These are phyloP conservation scores for Microdochium bolleyi DNA, from an alignment of 2,329 filamentous ascomycete genomes.

Conservation along the genomic window DNA sequence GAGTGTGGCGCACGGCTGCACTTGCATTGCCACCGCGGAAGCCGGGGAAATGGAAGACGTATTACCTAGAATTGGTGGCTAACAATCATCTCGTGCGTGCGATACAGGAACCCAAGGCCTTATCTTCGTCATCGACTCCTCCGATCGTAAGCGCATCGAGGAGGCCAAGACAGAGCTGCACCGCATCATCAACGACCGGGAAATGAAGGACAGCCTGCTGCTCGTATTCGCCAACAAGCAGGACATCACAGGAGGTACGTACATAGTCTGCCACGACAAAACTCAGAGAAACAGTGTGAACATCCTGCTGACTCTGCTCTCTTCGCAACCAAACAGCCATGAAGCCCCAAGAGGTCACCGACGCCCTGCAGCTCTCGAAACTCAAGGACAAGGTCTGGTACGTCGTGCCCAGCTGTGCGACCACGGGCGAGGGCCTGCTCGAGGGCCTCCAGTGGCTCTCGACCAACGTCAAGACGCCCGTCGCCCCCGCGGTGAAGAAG, in stretches of 20 bases:
- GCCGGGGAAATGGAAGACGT: no score
- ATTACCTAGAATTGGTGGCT: no score
- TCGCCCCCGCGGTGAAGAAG: constrained; percentile 43
- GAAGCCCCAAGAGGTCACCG: constrained; percentile 72
- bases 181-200: constrained; percentile 94
- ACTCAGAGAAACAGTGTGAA: neutral
- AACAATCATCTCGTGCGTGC: neutral
- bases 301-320: neutral
- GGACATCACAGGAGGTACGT: constrained; percentile 73
- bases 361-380: constrained; percentile 66
- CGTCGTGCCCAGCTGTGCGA: constrained; percentile 76
- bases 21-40: no score
- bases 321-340: constrained; percentile 39
- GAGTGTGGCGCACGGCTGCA: no score
- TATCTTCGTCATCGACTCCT: constrained; percentile 97
- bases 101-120: constrained; percentile 80
- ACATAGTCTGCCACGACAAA: constrained; percentile 1
- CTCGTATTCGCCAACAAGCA: constrained; percentile 99
- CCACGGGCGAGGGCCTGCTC: constrained; percentile 71
- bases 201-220: constrained; percentile 92
- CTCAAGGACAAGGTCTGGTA: constrained; percentile 82
- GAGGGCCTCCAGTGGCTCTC: constrained; percentile 79
- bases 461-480: constrained; percentile 69
- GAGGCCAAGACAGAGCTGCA: constrained; percentile 91
- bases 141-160: constrained; percentile 82